A percentile compares a stretch with the other conserved stretches of the same genome.
Evolutionary conservation across 2,329 filamentous ascomycete species (phyloP).

Genomic region (Calycina herbarum): DNA sequence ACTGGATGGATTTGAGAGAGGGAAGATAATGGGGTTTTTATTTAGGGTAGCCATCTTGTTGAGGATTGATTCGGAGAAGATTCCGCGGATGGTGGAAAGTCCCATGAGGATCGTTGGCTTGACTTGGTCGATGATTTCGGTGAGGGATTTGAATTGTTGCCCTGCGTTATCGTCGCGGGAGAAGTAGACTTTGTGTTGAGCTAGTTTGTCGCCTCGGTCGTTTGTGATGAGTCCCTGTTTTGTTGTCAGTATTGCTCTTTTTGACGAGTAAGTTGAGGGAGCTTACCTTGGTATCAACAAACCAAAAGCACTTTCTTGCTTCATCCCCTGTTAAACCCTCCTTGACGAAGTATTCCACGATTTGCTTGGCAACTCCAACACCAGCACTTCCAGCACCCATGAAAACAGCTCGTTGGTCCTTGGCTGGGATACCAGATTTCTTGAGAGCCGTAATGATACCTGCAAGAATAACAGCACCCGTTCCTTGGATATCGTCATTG

Average conservation of each 20-base stretch:
- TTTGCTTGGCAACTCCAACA: slow-evolving; percentile 81
- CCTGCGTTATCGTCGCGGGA: slow-evolving; percentile 40
- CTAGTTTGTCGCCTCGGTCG: slow-evolving; percentile 69
- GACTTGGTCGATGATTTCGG: slow-evolving; percentile 67
- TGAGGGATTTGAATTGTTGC: slow-evolving; percentile 55
- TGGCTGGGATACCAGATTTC: slow-evolving; percentile 63
- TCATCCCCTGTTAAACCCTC: slow-evolving; percentile 66
- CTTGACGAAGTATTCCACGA: slow-evolving; percentile 74
- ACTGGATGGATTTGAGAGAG: slow-evolving; percentile 79
- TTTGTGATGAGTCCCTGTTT: slow-evolving; percentile 65
- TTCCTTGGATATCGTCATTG: slow-evolving; percentile 90
- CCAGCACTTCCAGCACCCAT: slow-evolving; percentile 83
- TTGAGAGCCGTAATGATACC: slow-evolving; percentile 75
- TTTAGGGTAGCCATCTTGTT: slow-evolving; percentile 73
- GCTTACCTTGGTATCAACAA: slow-evolving; percentile 59
- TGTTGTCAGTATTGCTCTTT: slow-evolving; percentile 10
- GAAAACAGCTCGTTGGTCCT: slow-evolving; percentile 69
- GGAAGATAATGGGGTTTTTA: slow-evolving; percentile 71
- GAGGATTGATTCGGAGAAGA: slow-evolving; percentile 74
- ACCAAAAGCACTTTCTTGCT: slow-evolving; percentile 69
- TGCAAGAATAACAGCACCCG: slow-evolving; percentile 81
- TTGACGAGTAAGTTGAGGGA: background rate
- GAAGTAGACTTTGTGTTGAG: slow-evolving; percentile 56
- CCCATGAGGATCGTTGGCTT: slow-evolving; percentile 82
- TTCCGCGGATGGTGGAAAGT: slow-evolving; percentile 73